Evolutionary conservation across 116 monocot genomes (phyloP), one percentile per base, ranked within the genome.

Genomic region (Papilionanthe hybrid): DNA sequence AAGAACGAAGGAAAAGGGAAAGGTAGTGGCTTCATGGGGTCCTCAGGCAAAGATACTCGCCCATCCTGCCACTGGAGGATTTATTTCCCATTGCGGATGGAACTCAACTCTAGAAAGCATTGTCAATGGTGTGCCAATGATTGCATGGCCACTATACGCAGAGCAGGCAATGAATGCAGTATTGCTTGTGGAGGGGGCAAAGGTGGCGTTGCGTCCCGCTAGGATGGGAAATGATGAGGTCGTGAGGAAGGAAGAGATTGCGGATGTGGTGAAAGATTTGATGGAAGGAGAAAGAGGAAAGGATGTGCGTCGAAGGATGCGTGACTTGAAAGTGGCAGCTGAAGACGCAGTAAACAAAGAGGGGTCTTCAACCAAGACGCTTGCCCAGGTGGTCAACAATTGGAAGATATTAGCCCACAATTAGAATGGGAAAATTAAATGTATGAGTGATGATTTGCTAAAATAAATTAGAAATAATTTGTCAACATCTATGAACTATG

Each of bases 41-140:
- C 78, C 73, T 1, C 83, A 83, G 48, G 47, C 44, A 1, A 44
- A 30, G 22, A 71, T 83, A 55, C 74, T 83, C 11, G 19, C 44
- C 53, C 78, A 83, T 72, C 41, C 22, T 7, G 66, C 78, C 1
- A 75, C 81, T 5, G 89, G 84, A 1, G 84, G 82, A 43, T 89
- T 89, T 72, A 68, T 89, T 53, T 86, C 86, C 13, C 88, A 88
- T 73, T 85, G 86, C 77, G 90, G 90, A 15, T 90, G 90, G 90
- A 90, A 90, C 81, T 90, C 90, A 30, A 43, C 77, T 5, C 37
- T 79, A 69, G 87, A 87, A 69, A 68, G 80, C 41, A 77, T 85
- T 3, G 27, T 72, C 2, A 63, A 72, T 9, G 77, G 81, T 7
- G 85, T 85, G 55, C 85, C 85, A 45, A 85, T 85, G 80, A 81